These are phyloP conservation scores for Deuterostichococcus epilithicus DNA, from an alignment of 139 green algal genomes.

Conservation along the genomic window DNA sequence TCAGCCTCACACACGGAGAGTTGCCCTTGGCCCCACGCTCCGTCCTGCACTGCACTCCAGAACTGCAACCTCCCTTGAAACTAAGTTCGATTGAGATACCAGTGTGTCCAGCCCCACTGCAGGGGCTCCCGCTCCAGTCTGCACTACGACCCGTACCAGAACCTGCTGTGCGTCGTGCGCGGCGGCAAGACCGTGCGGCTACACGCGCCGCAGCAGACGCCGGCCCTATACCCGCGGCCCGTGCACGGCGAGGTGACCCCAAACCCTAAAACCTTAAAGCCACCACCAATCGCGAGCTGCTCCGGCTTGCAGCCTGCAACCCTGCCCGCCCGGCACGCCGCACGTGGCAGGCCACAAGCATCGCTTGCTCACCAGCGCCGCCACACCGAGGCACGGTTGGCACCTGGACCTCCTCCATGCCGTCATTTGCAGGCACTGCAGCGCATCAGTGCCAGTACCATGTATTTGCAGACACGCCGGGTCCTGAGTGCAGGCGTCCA, in stretches of 20 bases:
- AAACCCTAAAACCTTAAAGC: too few relatives aligned
- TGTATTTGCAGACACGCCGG: too few relatives aligned
- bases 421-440: too few relatives aligned
- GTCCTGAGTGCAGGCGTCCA: constrained; percentile 38
- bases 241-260: constrained; percentile 27
- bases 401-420: too few relatives aligned
- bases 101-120: not conserved
- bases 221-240: constrained; percentile 48
- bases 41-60: not conserved
- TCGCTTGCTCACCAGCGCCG: too few relatives aligned
- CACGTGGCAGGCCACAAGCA: too few relatives aligned
- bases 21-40: not conserved
- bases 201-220: constrained; percentile 30
- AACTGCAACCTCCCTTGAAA: not conserved
- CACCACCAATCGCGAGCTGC: too few relatives aligned
- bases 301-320: too few relatives aligned
- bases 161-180: constrained; percentile 65
- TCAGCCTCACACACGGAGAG: not conserved
- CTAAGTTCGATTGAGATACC: constrained; percentile 21
- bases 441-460: too few relatives aligned
- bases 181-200: constrained; percentile 67
- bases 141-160: constrained; percentile 83
- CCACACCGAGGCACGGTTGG: too few relatives aligned
- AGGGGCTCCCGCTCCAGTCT: constrained; percentile 49
- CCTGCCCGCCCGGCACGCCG: too few relatives aligned